A percentile compares a stretch with the other conserved stretches of the same genome.
Conservation (phyloP, 768 basidiomycete genomes). For the Pleurotus tuber-regium region DNA sequence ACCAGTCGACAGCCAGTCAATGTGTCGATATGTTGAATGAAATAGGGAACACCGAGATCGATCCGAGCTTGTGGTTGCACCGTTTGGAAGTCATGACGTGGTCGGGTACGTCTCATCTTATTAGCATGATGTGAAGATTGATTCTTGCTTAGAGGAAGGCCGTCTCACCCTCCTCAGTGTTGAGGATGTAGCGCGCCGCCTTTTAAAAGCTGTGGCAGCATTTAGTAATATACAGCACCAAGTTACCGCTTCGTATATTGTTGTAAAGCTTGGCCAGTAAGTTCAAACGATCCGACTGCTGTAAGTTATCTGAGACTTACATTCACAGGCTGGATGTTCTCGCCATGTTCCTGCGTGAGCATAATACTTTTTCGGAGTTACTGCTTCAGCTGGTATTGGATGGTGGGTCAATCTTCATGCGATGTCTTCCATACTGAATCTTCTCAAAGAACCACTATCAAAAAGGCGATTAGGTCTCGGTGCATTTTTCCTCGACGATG, state of each 20-base stretch:
- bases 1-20: constrained; percentile 9
- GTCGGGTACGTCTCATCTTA: background rate
- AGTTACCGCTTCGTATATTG: background rate
- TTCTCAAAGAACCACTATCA: background rate
- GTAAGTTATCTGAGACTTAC: background rate
- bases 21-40: constrained; percentile 1
- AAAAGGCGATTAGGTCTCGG: background rate
- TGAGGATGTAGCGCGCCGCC: background rate
- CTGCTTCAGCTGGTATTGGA: background rate
- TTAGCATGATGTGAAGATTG: background rate
- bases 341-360: background rate
- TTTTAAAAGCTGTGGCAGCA: background rate
- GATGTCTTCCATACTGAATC: background rate
- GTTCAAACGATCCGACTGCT: background rate
- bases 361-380: background rate
- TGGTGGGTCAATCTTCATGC: background rate
- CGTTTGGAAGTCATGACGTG: constrained; percentile 7
- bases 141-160: background rate
- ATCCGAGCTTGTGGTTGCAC: background rate
- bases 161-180: background rate
- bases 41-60: background rate
- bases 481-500: background rate
- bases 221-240: constrained; percentile 1
- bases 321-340: background rate
- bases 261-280: constrained; percentile 3